Base-by-base conservation (phyloP, 2,329 filamentous ascomycete genomes). In the Elsinoe batatas region DNA sequence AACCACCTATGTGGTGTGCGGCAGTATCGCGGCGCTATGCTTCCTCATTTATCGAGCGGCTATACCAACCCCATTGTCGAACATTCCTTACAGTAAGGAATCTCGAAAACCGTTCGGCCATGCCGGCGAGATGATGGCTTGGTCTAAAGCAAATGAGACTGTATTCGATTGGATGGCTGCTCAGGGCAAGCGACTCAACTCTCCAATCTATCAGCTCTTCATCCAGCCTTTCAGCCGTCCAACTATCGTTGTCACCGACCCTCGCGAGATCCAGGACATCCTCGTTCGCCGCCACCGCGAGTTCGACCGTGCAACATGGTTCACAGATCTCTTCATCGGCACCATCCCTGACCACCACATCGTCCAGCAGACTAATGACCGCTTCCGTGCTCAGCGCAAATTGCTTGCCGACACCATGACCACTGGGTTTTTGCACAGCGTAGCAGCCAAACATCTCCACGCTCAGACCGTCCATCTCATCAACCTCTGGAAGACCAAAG, bases 161-260 rank as follows among this genome's bases (percentile, higher is more conserved):
- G 56, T 64, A 0, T 57, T 58, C 17, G 33, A 46, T 0, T 64
- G 57, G 44, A 43, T 65, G 32, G 49, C 57, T 6, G 43, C 53
- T 17, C 55, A 60, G 8, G 36, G 51, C 33, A 53, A 42, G 32
- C 53, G 58, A 20, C 54, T 71, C 46, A 59, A 71, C 5, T 69
- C 69, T 10, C 73, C 75, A 0, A 68, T 79, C 56, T 62, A 72
- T 5, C 78, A 80, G 60, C 64, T 74, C 5, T 79, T 79, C 61
- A 62, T 77, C 53, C 64, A 65, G 5, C 75, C 76, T 0, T 67
- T 76, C 13, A 59, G 61, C 1, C 65, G 65, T 26, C 77, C 76
- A 1, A 70, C 68, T 62, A 65, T 79, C 0, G 56, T 79, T 3
- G 58, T 79, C 3, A 65, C 68, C 17, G 75, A 76, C 56, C 71